phyloP scores from a whole-genome alignment of 768 basidiomycete genomes.

The Rhodotorula toruloides region DNA sequence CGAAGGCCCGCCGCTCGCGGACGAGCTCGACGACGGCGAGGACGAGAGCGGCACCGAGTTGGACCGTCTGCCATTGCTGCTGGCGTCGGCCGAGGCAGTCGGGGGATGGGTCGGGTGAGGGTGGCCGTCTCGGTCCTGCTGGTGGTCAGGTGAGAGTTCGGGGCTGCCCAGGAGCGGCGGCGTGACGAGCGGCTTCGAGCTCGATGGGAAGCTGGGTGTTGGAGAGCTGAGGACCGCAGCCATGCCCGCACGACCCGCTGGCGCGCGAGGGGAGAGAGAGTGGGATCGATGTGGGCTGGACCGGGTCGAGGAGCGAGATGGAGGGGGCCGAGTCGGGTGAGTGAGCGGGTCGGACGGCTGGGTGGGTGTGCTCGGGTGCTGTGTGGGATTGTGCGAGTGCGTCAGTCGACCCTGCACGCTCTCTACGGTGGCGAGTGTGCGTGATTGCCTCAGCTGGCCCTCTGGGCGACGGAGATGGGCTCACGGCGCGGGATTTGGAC shows the following conservation, averaged over 20 bases:
- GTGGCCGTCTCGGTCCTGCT: neutral
- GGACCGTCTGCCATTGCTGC: neutral
- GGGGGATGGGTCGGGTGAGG: neutral
- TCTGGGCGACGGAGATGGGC: too few relatives aligned
- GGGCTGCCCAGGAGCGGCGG: conserved; percentile 28
- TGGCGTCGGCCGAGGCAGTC: neutral
- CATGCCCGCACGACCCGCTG: neutral
- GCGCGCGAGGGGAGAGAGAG: neutral
- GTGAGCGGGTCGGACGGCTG: too few relatives aligned
- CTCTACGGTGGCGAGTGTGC: too few relatives aligned
- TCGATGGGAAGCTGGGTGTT: conserved; percentile 1
- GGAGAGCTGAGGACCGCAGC: conserved; percentile 25
- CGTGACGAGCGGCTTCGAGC: conserved; percentile 1
- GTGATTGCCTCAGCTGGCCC: too few relatives aligned
- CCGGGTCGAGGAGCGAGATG: neutral
- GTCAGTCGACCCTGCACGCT: too few relatives aligned
- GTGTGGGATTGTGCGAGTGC: too few relatives aligned
- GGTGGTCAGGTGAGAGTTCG: neutral
- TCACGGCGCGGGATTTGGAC: too few relatives aligned
- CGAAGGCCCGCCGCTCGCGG: neutral
- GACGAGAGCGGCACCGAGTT: neutral
- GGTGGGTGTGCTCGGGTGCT: too few relatives aligned
- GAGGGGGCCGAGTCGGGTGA: neutral
- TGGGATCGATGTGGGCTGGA: too few relatives aligned
- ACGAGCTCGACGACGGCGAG: neutral